phyloP scores from a whole-genome alignment of 2,329 filamentous ascomycete species.

The Fusarium anguioides region DNA sequence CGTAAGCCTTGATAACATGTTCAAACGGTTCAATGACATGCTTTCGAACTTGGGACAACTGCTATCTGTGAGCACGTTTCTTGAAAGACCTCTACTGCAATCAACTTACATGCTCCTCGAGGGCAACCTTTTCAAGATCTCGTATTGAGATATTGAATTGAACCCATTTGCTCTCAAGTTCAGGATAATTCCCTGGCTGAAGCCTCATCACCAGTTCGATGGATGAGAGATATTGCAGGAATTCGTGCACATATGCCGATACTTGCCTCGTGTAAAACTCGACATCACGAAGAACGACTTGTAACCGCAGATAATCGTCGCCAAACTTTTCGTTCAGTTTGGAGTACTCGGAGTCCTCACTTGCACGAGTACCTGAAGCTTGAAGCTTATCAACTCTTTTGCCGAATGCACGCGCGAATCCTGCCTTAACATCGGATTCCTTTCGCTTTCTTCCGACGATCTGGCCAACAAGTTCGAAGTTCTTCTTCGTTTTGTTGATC shows the following conservation, averaged over 20 bases:
- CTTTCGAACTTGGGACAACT: conserved; percentile 76
- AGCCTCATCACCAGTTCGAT: conserved; percentile 84
- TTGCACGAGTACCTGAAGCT: conserved; percentile 68
- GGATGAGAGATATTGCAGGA: conserved; percentile 81
- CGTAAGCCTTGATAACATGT: conserved; percentile 80
- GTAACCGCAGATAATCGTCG: conserved; percentile 90
- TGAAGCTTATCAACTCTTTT: conserved; percentile 87
- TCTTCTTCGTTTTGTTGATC: conserved; percentile 96
- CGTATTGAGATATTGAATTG: conserved; percentile 88
- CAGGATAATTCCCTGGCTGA: conserved; percentile 78
- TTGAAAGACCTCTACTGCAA: neutral
- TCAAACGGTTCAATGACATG: conserved; percentile 88
- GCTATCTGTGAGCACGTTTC: conserved; percentile 10
- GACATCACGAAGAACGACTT: conserved; percentile 93
- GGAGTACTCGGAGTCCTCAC: conserved; percentile 85
- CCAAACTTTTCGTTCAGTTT: conserved; percentile 87
- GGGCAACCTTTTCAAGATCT: conserved; percentile 83
- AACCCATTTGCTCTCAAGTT: conserved; percentile 94
- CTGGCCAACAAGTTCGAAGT: conserved; percentile 90
- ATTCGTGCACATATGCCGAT: conserved; percentile 81
- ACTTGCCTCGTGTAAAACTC: conserved; percentile 90
- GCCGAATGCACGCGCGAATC: conserved; percentile 88
- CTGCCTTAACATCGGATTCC: conserved; percentile 87
- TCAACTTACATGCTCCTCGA: conserved; percentile 82
- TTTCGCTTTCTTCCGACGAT: conserved; percentile 88